Evolutionary conservation across 352 stramenopile species (phyloP).

Genomic region (Globisporangium camurandrum): DNA sequence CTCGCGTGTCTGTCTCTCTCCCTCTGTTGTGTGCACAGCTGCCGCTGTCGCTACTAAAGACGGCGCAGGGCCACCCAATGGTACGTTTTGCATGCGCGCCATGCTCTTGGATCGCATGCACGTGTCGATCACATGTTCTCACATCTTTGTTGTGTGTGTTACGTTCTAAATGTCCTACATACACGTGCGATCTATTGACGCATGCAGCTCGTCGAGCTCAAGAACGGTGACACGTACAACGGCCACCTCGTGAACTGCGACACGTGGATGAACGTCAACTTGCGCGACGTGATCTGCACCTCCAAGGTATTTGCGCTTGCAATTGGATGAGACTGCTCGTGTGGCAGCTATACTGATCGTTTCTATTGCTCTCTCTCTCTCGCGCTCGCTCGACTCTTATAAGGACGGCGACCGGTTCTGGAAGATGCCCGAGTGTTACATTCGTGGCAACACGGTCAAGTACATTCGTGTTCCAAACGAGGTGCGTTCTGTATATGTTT

Average conservation of each 20-base stretch:
- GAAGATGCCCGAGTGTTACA: slow-evolving; percentile 98
- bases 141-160: slow-evolving; percentile 1
- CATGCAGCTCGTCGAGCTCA: slow-evolving; percentile 95
- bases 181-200: neutral
- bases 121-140: neutral
- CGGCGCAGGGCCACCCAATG: slow-evolving; percentile 92
- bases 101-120: neutral
- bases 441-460: slow-evolving; percentile 97
- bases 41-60: slow-evolving; percentile 94
- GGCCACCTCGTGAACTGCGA: slow-evolving; percentile 96
- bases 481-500: slow-evolving; percentile 31
- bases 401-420: slow-evolving; percentile 96
- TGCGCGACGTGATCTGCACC: slow-evolving; percentile 98
- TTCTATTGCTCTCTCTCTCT: neutral
- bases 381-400: neutral
- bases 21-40: slow-evolving; percentile 45
- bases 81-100: slow-evolving; percentile 19
- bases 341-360: neutral
- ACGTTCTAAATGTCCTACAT: neutral
- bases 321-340: neutral
- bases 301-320: slow-evolving; percentile 63
- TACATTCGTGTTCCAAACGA: slow-evolving; percentile 97
- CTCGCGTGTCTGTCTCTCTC: neutral
- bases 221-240: slow-evolving; percentile 99
- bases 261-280: slow-evolving; percentile 99